Evolutionary conservation across 106 monocot genomes (phyloP).

Genomic region (Dioscorea zingiberensis): DNA sequence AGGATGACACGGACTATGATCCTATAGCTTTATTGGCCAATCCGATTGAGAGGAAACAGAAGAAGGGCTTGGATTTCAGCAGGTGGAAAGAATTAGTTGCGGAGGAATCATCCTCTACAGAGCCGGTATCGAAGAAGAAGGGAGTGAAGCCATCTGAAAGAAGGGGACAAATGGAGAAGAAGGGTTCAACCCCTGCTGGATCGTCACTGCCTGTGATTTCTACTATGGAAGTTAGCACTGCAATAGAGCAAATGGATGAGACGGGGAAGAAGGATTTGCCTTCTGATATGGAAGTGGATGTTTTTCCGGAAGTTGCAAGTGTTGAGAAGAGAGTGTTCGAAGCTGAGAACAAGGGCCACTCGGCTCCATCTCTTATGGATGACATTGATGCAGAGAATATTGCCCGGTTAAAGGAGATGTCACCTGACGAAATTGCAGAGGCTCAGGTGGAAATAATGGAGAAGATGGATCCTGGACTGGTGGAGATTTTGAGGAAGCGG

Average conservation of each 20-base stretch:
- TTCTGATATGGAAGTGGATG: constrained; percentile 1
- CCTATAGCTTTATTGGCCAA: constrained; percentile 25
- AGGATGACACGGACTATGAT: constrained; percentile 26
- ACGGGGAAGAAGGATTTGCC: too few relatives aligned
- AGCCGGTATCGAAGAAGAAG: neutral
- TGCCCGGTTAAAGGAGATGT: constrained; percentile 62
- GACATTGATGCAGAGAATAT: constrained; percentile 77
- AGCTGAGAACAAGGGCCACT: neutral
- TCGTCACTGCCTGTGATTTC: too few relatives aligned
- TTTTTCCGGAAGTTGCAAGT: too few relatives aligned
- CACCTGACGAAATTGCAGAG: constrained; percentile 64
- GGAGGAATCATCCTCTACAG: neutral
- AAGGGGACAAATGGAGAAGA: too few relatives aligned
- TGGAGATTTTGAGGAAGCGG: constrained; percentile 77
- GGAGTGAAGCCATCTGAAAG: too few relatives aligned
- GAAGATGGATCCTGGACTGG: constrained; percentile 62
- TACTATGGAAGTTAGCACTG: too few relatives aligned
- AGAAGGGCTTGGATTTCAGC: constrained; percentile 69
- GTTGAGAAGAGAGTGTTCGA: too few relatives aligned
- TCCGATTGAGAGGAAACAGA: constrained; percentile 54
- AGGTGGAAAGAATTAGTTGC: constrained; percentile 47
- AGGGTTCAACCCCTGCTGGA: too few relatives aligned
- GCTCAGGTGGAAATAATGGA: constrained; percentile 76
- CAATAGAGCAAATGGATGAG: too few relatives aligned
- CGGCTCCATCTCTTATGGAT: constrained; percentile 21